Evolutionary conservation across 2,329 filamentous ascomycete genomes (phyloP).

Genomic region (Pseudogymnoascus sp.): DNA sequence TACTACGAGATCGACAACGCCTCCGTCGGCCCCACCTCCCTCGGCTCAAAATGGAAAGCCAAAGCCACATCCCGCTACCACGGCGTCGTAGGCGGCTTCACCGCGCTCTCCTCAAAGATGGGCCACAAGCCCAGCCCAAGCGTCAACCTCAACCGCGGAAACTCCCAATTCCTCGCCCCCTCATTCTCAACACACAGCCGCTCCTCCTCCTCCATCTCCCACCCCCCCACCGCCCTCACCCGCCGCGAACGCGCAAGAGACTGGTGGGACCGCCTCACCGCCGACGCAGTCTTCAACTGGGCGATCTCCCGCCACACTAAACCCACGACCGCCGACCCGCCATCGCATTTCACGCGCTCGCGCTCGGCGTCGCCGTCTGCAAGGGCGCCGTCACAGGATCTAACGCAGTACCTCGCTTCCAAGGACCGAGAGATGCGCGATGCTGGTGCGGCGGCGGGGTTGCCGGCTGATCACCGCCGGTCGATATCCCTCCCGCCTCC

Average conservation of each 20-base stretch:
- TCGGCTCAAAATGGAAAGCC: slow-evolving; percentile 17
- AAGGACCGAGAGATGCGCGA: slow-evolving; percentile 23
- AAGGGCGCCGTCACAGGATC: slow-evolving; percentile 20
- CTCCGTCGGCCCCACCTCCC: slow-evolving; percentile 16
- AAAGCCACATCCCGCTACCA: slow-evolving; percentile 7
- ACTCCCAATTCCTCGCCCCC: slow-evolving; percentile 41
- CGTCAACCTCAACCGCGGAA: slow-evolving; percentile 45
- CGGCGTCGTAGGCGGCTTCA: slow-evolving; percentile 2
- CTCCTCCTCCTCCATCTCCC: slow-evolving; percentile 28
- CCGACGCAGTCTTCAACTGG: slow-evolving; percentile 34
- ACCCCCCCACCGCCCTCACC: slow-evolving; percentile 12
- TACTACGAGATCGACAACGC: slow-evolving; percentile 23
- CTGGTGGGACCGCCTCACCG: slow-evolving; percentile 39
- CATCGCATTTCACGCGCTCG: slow-evolving; percentile 34
- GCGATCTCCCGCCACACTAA: slow-evolving; percentile 25
- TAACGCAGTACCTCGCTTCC: slow-evolving; percentile 24
- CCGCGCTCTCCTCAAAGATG: slow-evolving; percentile 8
- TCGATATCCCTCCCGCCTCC: slow-evolving; percentile 16
- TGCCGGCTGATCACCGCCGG: slow-evolving; percentile 11
- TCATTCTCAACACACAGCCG: slow-evolving; percentile 32
- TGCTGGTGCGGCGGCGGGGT: slow-evolving; percentile 10
- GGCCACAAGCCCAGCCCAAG: slow-evolving; percentile 31
- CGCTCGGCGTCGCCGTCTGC: slow-evolving; percentile 21
- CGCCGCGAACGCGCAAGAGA: slow-evolving; percentile 34
- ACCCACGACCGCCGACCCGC: slow-evolving; percentile 20